These are phyloP conservation scores for Daldinia eschscholtzii DNA, from an alignment of 2,329 filamentous ascomycete species.

Conservation along the genomic window DNA sequence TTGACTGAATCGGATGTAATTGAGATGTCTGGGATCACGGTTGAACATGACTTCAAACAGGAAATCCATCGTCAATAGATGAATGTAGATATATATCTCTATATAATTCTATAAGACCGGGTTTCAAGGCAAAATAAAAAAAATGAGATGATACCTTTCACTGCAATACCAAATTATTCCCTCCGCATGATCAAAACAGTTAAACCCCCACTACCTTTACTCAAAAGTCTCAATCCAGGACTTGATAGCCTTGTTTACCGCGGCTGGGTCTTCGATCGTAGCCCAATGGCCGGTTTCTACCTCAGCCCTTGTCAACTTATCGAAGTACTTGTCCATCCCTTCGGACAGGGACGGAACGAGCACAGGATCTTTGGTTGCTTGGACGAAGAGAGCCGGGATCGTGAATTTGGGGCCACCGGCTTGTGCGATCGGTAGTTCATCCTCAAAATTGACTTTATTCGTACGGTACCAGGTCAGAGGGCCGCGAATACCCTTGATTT, in stretches of 20 bases:
- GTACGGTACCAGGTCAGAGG: constrained; percentile 78
- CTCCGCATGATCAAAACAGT: neutral
- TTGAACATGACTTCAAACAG: constrained; percentile 37
- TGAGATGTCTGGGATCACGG: constrained; percentile 29
- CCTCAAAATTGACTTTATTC: constrained; percentile 71
- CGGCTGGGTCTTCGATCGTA: constrained; percentile 14
- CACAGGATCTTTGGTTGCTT: constrained; percentile 70
- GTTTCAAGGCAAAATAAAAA: neutral
- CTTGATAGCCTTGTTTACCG: constrained; percentile 14
- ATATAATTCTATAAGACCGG: neutral
- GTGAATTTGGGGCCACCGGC: constrained; percentile 53
- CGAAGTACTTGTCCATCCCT: constrained; percentile 69
- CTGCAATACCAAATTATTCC: neutral
- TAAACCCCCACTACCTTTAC: neutral
- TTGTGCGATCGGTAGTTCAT: constrained; percentile 62
- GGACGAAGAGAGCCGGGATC: constrained; percentile 71
- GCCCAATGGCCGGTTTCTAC: constrained; percentile 29
- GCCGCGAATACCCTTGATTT: constrained; percentile 70
- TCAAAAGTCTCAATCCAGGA: constrained; percentile 2
- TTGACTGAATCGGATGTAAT: constrained; percentile 28
- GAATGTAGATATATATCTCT: neutral
- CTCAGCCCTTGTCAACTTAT: constrained; percentile 52
- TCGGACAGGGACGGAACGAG: constrained; percentile 70
- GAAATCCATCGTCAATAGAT: constrained; percentile 28
- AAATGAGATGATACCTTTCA: neutral